Conservation (phyloP, 768 basidiomycete species). For the Cystofilobasidium capitatum region DNA sequence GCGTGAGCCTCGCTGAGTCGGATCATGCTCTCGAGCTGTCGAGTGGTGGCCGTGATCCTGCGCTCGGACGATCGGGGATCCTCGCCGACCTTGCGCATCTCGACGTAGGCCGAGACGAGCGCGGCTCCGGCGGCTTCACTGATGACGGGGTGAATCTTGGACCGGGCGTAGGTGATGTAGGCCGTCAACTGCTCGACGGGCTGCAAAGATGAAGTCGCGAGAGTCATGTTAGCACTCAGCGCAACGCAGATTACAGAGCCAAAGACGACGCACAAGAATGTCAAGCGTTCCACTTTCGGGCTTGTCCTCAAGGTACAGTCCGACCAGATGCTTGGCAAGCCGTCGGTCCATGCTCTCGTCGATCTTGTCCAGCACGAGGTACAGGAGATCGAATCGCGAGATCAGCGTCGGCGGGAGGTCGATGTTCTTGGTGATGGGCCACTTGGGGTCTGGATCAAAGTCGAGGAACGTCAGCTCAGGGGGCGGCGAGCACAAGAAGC, state of each 20-base stretch:
- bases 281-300: slow-evolving; percentile 60
- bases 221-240: background rate
- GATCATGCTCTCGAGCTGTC: slow-evolving; percentile 95
- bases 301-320: slow-evolving; percentile 83
- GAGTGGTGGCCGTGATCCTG: slow-evolving; percentile 93
- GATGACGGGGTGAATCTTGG: slow-evolving; percentile 72
- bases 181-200: slow-evolving; percentile 81
- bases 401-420: slow-evolving; percentile 96
- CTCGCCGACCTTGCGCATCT: slow-evolving; percentile 80
- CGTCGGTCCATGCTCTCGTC: slow-evolving; percentile 77
- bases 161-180: slow-evolving; percentile 86
- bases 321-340: slow-evolving; percentile 85
- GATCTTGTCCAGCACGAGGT: slow-evolving; percentile 87
- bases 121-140: slow-evolving; percentile 74
- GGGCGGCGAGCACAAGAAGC: background rate
- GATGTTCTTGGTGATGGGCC: slow-evolving; percentile 90
- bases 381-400: slow-evolving; percentile 92
- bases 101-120: slow-evolving; percentile 80
- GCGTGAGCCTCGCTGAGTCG: slow-evolving; percentile 93
- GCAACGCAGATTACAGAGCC: background rate
- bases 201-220: slow-evolving; percentile 41
- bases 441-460: slow-evolving; percentile 50
- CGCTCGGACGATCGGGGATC: slow-evolving; percentile 81
- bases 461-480: background rate
- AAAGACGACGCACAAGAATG: slow-evolving; percentile 54